Percentiles rank a stretch among this genome's conserved stretches.
These are phyloP conservation scores for Syzygium malaccense DNA, from an alignment of 441 rosid genomes.

Conservation along the genomic window DNA sequence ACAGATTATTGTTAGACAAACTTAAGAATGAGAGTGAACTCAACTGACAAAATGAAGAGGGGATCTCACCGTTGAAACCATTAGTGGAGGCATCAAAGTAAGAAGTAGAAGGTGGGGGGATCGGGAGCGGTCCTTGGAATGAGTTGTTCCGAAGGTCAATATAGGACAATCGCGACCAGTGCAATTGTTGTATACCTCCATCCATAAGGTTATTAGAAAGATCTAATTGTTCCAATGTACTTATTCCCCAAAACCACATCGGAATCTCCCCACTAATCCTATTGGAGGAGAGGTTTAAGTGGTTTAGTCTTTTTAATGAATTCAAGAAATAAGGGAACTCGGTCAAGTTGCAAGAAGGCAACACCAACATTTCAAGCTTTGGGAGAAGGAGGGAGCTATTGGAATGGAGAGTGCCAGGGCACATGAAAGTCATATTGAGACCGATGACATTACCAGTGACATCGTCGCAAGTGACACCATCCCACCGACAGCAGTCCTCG, in stretches of 20 bases:
- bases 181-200: not conserved
- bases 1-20: not conserved
- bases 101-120: not conserved
- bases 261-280: not conserved
- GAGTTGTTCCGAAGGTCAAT: not conserved
- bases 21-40: fast-evolving
- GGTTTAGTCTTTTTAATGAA: not conserved
- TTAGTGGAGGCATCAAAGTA: not conserved
- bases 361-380: not conserved
- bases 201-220: not conserved
- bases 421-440: not conserved
- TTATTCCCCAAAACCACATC: not conserved
- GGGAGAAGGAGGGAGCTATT: not conserved
- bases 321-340: not conserved
- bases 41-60: not conserved
- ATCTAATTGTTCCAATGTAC: not conserved
- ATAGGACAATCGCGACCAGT: fast-evolving
- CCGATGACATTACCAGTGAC: not conserved
- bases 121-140: not conserved
- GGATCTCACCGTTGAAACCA: not conserved
- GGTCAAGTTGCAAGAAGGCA: not conserved
- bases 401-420: not conserved
- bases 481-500: not conserved
- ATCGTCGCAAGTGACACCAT: not conserved
- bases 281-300: fast-evolving